Conservation (phyloP, 2,329 filamentous ascomycete species). For the Tolypocladium nubicola region DNA sequence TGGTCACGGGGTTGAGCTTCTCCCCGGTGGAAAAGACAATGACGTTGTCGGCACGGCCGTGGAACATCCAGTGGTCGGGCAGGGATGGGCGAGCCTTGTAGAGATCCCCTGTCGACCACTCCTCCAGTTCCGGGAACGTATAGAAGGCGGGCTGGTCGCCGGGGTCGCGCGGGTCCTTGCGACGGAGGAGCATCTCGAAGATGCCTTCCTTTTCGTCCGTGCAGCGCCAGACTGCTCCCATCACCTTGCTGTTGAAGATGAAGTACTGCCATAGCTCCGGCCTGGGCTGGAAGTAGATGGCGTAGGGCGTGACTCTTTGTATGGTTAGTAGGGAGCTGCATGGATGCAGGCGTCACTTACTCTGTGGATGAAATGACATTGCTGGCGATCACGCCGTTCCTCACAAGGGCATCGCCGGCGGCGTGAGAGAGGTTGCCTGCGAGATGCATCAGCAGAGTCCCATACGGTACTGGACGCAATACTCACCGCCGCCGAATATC, state of each 20-base stretch:
- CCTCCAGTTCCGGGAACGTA: slow-evolving; percentile 26
- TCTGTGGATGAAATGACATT: slow-evolving; percentile 32
- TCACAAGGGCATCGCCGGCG: slow-evolving; percentile 24
- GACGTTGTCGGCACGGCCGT: slow-evolving; percentile 27
- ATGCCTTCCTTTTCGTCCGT: slow-evolving; percentile 1
- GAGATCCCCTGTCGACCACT: slow-evolving; percentile 34
- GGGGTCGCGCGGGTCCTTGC: slow-evolving; percentile 10
- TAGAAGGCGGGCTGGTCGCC: slow-evolving; percentile 25
- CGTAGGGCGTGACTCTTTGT: slow-evolving; percentile 22
- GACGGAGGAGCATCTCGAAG: slow-evolving; percentile 16
- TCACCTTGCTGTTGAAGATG: slow-evolving; percentile 24
- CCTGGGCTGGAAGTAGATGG: slow-evolving; percentile 19
- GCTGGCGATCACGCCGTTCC: slow-evolving; percentile 19
- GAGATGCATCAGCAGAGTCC: neutral
- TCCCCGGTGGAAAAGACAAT: slow-evolving; percentile 29
- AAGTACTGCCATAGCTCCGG: slow-evolving; percentile 29
- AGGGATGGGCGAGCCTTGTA: slow-evolving; percentile 25
- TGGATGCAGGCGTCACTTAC: slow-evolving; percentile 12
- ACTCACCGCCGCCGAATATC: slow-evolving; percentile 25
- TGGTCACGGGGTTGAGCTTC: slow-evolving; percentile 28
- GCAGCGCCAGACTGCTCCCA: slow-evolving; percentile 28
- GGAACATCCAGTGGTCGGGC: slow-evolving; percentile 21
- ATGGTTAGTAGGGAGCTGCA: no score
- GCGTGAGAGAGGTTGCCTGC: slow-evolving; percentile 24
- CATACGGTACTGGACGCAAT: no score